Evolutionary conservation across 2,329 filamentous ascomycete species (phyloP).

Genomic region (Colletotrichum cordylinicola): DNA sequence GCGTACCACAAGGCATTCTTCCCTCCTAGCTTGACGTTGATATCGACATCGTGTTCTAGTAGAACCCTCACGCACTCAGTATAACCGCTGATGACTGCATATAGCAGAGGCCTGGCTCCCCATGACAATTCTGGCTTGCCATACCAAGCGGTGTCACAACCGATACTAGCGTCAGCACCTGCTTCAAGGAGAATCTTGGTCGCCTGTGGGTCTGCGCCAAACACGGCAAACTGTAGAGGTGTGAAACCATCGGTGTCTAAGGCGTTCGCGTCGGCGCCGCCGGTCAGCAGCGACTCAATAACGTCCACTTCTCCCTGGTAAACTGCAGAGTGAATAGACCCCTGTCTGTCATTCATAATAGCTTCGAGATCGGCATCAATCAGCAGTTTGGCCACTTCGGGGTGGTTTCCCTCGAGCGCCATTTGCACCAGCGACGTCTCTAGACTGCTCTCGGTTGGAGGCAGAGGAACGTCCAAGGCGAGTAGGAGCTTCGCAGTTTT

Average conservation of each 20-base stretch:
- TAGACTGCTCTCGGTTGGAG: not conserved
- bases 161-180: not conserved
- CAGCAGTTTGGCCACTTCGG: no score
- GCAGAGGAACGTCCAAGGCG: not conserved
- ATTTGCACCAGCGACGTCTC: no score
- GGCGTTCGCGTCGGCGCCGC: no score
- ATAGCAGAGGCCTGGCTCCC: not conserved
- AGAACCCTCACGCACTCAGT: not conserved
- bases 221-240: not conserved
- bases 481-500: not conserved
- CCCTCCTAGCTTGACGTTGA: not conserved
- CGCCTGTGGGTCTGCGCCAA: not conserved
- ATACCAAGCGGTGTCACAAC: not conserved
- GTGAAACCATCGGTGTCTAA: not conserved
- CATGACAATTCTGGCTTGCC: not conserved
- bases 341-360: no score
- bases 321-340: no score
- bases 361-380: no score
- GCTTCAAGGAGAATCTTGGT: not conserved
- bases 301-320: no score
- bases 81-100: not conserved
- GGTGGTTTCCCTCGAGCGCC: no score
- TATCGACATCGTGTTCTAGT: not conserved
- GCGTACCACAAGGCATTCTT: not conserved
- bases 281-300: no score